Evolutionary conservation across 2,329 filamentous ascomycete genomes (phyloP).

Genomic region (Parastagonospora nodorum): DNA sequence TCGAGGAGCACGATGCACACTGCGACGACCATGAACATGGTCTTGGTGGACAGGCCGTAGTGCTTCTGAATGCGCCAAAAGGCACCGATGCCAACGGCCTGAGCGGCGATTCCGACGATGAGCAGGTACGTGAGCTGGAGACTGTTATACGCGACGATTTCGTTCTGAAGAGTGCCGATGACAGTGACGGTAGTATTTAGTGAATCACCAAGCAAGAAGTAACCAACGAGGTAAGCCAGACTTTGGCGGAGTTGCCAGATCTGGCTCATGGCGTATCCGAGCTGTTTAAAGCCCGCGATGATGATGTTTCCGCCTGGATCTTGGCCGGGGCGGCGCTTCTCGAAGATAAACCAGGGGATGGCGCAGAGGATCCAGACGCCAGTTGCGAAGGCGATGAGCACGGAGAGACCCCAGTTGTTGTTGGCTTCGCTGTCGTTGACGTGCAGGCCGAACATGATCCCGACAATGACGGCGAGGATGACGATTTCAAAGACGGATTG

Average conservation of each 20-base stretch:
- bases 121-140: conserved; percentile 69
- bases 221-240: conserved; percentile 65
- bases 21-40: conserved; percentile 70
- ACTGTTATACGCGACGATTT: conserved; percentile 68
- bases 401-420: conserved; percentile 70
- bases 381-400: conserved; percentile 68
- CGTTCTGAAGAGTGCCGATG: conserved; percentile 68
- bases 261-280: conserved; percentile 59
- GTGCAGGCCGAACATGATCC: conserved; percentile 60
- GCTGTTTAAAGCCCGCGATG: conserved; percentile 64
- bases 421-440: conserved; percentile 63
- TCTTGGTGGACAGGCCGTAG: conserved; percentile 66
- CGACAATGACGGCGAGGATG: conserved; percentile 31
- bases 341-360: conserved; percentile 69
- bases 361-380: conserved; percentile 68
- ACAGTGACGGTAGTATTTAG: conserved; percentile 74
- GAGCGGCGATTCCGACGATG: conserved; percentile 68
- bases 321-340: conserved; percentile 67
- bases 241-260: conserved; percentile 70
- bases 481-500: conserved; percentile 67
- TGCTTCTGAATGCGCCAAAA: conserved; percentile 67
- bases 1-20: conserved; percentile 65
- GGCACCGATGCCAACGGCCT: conserved; percentile 64
- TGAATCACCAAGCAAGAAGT: conserved; percentile 72
- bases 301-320: conserved; percentile 58